Percentiles rank a stretch among this genome's conserved stretches.
These are phyloP conservation scores for Ziziphus jujuba DNA, from an alignment of 306 rosid genomes.

Conservation along the genomic window DNA sequence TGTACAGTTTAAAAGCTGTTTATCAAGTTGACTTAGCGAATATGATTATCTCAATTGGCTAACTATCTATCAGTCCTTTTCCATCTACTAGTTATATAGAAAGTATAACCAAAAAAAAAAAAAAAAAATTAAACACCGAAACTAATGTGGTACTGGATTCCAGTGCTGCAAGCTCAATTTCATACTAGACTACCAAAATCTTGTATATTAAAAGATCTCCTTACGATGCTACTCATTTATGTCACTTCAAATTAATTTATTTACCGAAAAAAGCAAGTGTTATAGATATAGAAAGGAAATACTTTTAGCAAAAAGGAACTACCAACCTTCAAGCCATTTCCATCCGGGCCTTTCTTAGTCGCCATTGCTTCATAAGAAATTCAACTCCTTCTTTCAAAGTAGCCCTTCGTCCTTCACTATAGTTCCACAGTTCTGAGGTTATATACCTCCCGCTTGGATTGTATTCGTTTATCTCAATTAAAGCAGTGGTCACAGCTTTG, in stretches of 20 bases:
- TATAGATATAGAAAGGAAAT: background rate
- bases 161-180: background rate
- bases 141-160: background rate
- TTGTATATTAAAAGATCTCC: background rate
- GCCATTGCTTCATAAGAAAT: constrained; percentile 12
- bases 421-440: constrained; percentile 27
- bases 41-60: no score
- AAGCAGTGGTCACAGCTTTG: constrained; percentile 9
- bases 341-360: background rate
- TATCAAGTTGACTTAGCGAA: no score
- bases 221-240: background rate
- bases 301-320: background rate
- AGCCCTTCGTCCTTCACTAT: constrained; percentile 13
- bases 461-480: constrained; percentile 21
- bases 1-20: no score
- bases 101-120: no score
- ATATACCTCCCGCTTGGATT: constrained; percentile 26
- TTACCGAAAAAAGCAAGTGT: background rate
- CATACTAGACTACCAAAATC: background rate
- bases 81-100: background rate
- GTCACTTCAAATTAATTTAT: background rate
- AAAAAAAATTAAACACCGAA: background rate
- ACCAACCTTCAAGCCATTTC: constrained; percentile 15
- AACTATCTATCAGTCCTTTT: no score
- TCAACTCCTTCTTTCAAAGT: constrained; percentile 21